Evolutionary conservation across 2,329 filamentous ascomycete genomes (phyloP).

Genomic region (Acephala macrosclerotiorum): DNA sequence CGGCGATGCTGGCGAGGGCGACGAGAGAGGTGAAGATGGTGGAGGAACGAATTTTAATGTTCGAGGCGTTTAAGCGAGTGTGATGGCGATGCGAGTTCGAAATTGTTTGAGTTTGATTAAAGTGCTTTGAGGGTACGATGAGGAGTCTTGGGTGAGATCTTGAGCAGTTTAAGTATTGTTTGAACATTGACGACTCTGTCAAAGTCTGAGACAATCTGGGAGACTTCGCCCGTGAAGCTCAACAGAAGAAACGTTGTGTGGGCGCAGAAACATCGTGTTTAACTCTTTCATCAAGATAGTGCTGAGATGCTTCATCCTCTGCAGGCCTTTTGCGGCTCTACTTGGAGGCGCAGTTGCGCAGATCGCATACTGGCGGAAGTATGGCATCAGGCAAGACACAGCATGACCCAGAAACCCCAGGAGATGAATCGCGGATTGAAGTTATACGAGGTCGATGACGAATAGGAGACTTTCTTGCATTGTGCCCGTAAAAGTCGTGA

Average conservation of each 20-base stretch:
- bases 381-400: neutral
- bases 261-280: conserved; percentile 4
- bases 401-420: neutral
- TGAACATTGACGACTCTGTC: neutral
- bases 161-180: neutral
- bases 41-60: neutral
- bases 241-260: neutral
- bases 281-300: neutral
- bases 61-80: neutral
- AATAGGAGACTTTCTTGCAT: neutral
- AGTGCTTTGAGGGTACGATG: neutral
- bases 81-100: neutral
- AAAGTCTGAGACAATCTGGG: neutral
- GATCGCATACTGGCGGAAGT: neutral
- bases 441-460: neutral
- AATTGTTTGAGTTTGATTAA: neutral
- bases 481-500: neutral
- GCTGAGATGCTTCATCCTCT: neutral
- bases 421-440: neutral
- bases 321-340: neutral
- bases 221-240: neutral
- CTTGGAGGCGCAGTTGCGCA: neutral
- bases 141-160: neutral
- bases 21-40: neutral
- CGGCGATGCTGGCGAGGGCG: conserved; percentile 5